phyloP scores from a whole-genome alignment of 2,329 filamentous ascomycete genomes.

The Plenodomus biglobosus region DNA sequence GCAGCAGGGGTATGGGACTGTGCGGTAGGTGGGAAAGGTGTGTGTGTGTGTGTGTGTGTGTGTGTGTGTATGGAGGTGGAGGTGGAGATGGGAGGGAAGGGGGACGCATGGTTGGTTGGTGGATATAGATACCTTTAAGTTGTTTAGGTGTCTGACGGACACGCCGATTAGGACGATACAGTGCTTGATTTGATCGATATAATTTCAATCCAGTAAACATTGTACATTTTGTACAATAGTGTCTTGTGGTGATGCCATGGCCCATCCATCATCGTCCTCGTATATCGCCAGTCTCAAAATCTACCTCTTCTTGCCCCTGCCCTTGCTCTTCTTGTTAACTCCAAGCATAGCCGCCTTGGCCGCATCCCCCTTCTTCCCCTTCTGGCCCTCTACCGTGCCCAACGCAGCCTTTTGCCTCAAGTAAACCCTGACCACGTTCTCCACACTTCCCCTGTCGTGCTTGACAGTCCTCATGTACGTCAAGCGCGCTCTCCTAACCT shows the following conservation, averaged over 20 bases:
- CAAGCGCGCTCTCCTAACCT: constrained; percentile 81
- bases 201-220: too few relatives aligned
- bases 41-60: not conserved
- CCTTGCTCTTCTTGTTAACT: constrained; percentile 27
- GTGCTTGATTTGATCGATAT: too few relatives aligned
- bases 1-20: constrained; percentile 15
- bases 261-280: too few relatives aligned
- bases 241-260: too few relatives aligned
- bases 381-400: constrained; percentile 31
- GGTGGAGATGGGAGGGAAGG: not conserved
- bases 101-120: not conserved
- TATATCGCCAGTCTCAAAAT: too few relatives aligned
- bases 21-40: constrained; percentile 2
- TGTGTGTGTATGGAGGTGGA: not conserved
- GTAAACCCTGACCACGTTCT: constrained; percentile 43
- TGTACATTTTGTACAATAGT: constrained; percentile 12
- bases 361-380: constrained; percentile 30
- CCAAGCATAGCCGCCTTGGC: constrained; percentile 27
- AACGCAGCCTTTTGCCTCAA: constrained; percentile 42
- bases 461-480: constrained; percentile 74
- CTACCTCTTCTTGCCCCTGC: constrained; percentile 36
- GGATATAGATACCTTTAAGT: too few relatives aligned
- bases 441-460: constrained; percentile 44
- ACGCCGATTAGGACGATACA: too few relatives aligned
- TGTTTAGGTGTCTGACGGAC: too few relatives aligned